phyloP scores from a whole-genome alignment of 192 early-diverging fungal species.

The Umbelopsis ramanniana region DNA sequence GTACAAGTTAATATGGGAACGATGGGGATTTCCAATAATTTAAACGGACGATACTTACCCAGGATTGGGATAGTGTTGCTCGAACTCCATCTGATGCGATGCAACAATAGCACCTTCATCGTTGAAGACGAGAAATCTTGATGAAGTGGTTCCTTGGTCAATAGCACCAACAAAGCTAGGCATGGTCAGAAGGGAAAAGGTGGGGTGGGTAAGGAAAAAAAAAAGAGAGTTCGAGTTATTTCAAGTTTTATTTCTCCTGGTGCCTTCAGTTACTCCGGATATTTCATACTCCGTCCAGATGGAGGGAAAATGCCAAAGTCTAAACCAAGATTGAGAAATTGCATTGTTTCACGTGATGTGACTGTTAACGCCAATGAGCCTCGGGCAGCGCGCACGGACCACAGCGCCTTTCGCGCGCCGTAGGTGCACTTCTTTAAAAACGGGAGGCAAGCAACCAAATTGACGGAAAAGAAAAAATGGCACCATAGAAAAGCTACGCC shows the following conservation, averaged over 20 bases:
- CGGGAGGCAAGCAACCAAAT: too few species aligned
- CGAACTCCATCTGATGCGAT: conserved; percentile 83
- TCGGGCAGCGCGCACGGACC: not conserved
- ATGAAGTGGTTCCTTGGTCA: conserved; percentile 93
- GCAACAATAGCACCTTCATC: conserved; percentile 67
- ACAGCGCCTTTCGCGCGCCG: not conserved
- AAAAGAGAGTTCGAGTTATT: too few species aligned
- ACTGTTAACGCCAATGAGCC: not conserved
- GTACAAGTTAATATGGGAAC: not conserved
- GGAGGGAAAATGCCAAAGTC: not conserved
- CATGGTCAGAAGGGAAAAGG: conserved; percentile 15
- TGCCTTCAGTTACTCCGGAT: conserved; percentile 6
- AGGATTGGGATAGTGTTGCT: conserved; percentile 77
- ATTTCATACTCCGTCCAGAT: not conserved
- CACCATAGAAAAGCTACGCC: too few species aligned
- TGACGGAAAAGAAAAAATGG: too few species aligned
- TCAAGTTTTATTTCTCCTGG: not conserved
- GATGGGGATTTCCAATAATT: too few species aligned
- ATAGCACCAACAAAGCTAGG: conserved; percentile 78
- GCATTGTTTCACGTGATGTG: not conserved
- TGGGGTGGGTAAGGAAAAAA: not conserved
- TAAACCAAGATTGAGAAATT: not conserved
- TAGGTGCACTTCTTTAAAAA: too few species aligned
- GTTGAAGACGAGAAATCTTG: conserved; percentile 94
- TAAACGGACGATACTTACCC: conserved; percentile 50